phyloP scores from a whole-genome alignment of 768 basidiomycete genomes.

The Artomyces pyxidatus region DNA sequence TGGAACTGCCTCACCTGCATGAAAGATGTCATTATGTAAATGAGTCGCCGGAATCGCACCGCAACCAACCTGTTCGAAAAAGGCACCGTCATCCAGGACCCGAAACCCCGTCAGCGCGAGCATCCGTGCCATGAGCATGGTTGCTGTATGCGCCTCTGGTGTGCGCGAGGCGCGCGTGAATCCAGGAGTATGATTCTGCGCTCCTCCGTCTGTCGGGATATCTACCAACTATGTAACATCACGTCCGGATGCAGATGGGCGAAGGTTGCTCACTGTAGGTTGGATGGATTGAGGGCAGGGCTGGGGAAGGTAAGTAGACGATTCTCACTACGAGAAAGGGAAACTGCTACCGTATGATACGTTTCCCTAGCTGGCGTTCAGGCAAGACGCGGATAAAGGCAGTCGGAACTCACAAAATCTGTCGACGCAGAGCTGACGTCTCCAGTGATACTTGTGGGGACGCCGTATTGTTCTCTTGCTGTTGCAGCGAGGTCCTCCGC shows the following conservation, averaged over 20 bases:
- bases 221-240: not conserved
- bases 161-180: slow-evolving; percentile 13
- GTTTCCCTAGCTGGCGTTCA: slow-evolving; percentile 8
- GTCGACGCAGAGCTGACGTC: slow-evolving; percentile 11
- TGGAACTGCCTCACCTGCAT: too few relatives aligned
- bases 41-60: too few relatives aligned
- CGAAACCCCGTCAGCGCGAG: slow-evolving; percentile 15
- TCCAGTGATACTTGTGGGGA: slow-evolving; percentile 5
- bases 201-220: slow-evolving; percentile 6
- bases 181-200: slow-evolving; percentile 11
- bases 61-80: slow-evolving; percentile 5
- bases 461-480: slow-evolving; percentile 7
- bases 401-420: slow-evolving; percentile 7
- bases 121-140: slow-evolving; percentile 6
- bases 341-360: slow-evolving; percentile 13
- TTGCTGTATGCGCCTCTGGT: slow-evolving; percentile 9
- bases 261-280: slow-evolving; percentile 5
- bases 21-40: too few relatives aligned
- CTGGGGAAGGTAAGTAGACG: not conserved
- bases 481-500: slow-evolving; percentile 14
- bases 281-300: slow-evolving; percentile 13
- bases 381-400: not conserved
- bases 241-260: not conserved
- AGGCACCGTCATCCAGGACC: slow-evolving; percentile 9
- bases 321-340: not conserved